A percentile compares a stretch with the other conserved stretches of the same genome.
Conservation (phyloP, 306 rosid species). For the Dryas alaskensis region DNA sequence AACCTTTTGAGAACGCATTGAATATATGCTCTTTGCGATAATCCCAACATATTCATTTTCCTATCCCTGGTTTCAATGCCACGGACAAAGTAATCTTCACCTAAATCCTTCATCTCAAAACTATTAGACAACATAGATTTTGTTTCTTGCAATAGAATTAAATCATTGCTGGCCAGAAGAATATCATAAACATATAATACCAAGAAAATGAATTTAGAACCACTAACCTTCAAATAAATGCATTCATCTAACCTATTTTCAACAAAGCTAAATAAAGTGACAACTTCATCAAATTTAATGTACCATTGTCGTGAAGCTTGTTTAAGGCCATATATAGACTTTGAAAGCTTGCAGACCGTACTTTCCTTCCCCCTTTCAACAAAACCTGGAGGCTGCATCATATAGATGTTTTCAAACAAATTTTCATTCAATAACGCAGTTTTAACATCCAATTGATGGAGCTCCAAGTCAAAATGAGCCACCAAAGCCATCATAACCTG, state of each 20-base stretch:
- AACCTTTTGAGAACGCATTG: too few species aligned
- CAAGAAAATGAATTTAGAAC: too few species aligned
- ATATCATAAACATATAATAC: too few species aligned
- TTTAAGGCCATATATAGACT: not conserved
- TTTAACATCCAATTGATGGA: not conserved
- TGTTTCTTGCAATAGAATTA: too few species aligned
- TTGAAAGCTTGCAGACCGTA: not conserved
- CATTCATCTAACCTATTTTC: not conserved
- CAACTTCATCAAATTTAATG: not conserved
- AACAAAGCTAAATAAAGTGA: not conserved
- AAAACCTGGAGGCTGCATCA: not conserved
- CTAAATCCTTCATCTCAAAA: too few species aligned
- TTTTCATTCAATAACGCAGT: not conserved
- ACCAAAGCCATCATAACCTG: not conserved
- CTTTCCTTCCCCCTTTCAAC: not conserved
- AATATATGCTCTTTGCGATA: too few species aligned
- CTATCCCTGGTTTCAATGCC: too few species aligned
- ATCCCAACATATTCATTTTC: too few species aligned
- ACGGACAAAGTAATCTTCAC: too few species aligned
- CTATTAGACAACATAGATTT: too few species aligned
- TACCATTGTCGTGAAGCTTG: not conserved
- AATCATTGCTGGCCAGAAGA: too few species aligned
- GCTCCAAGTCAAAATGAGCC: not conserved
- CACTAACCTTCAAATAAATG: not conserved
- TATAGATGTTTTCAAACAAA: not conserved